Percentiles rank a stretch among this genome's conserved stretches.
phyloP scores from a whole-genome alignment of 164 flowering plant species.

The Hamamelis virginiana region DNA sequence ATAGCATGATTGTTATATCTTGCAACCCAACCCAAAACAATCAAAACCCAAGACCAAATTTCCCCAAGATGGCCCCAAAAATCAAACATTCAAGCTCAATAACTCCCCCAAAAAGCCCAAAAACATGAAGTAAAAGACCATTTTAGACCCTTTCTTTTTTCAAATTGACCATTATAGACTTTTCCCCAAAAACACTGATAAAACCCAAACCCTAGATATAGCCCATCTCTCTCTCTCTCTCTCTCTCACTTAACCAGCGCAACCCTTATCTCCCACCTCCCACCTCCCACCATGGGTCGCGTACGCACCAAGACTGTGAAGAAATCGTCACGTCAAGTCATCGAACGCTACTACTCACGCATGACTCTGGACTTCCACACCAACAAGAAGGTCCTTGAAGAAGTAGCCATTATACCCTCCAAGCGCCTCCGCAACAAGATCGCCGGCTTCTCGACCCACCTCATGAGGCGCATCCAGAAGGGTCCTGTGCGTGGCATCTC shows the following conservation, averaged over 20 bases:
- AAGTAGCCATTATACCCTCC: conserved; percentile 69
- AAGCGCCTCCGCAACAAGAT: conserved; percentile 79
- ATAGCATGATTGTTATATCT: no score
- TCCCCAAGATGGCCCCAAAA: no score
- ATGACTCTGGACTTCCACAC: conserved; percentile 11
- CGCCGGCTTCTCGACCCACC: conserved; percentile 71
- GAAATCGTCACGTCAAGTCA: conserved; percentile 5
- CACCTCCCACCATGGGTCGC: background rate
- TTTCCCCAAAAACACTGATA: no score
- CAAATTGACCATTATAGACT: no score
- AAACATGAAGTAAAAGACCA: no score
- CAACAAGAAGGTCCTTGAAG: conserved; percentile 18
- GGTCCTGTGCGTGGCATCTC: conserved; percentile 78
- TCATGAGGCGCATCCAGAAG: conserved; percentile 73
- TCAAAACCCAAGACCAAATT: no score
- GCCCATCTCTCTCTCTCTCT: background rate
- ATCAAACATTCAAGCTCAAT: no score
- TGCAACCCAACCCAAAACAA: no score
- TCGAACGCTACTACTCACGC: conserved; percentile 8
- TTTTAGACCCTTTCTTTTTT: no score
- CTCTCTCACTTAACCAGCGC: background rate
- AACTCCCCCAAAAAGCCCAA: no score
- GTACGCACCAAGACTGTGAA: conserved; percentile 10
- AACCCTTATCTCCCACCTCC: background rate
- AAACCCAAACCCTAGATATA: no score